Base-by-base conservation (phyloP, 495 filamentous ascomycete species). In the Annulohypoxylon maeteangense region DNA sequence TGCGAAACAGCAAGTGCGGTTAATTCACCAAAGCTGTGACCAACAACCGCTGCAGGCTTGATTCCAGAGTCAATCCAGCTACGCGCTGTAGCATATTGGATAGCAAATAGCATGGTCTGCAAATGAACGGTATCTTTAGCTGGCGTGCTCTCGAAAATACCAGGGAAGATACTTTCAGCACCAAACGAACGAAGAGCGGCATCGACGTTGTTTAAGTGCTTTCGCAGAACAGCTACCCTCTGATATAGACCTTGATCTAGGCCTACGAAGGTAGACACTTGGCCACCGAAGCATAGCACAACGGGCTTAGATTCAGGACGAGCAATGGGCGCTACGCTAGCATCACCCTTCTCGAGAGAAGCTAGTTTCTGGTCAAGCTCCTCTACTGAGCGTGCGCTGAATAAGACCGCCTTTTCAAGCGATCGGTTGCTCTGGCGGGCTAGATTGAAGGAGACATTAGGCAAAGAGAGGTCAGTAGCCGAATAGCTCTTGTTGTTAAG, bases 241-340 rank as follows among this genome's bases (percentile, higher is more conserved):
- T 83, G 74, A 32, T 81, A 86, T 0, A 86, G 7, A 1, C 59
- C 10, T 7, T 72, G 70, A 47, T 83, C 75, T 0, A 88, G 62
- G 0, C 85, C 84, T 0, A 87, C 68, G 22, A 62, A 83, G 0
- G 61, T 81, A 0, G 82, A 84, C 0, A 81, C 72, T 63, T 89
- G 87, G 6, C 86, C 86, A 2, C 87, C 86, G 48, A 89, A 88
- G 65, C 83, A 86, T 0, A 89, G 70, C 2, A 89, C 70, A 0
- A 87, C 78, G 0, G 85, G 81, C 7, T 78, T 57, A 18, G 76
- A 42, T 8, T 68, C 29, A 22, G 63, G 42, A 2, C 61, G 70
- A 25, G 36, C 18, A 40, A 44, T 62, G 4, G 60, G 10, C 20
- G 44, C 32, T 22, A 50, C 47, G 23, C 16, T 44, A 22, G 62